Evolutionary conservation across 257 asterid genomes (phyloP).

Genomic region (Solanum okadae): DNA sequence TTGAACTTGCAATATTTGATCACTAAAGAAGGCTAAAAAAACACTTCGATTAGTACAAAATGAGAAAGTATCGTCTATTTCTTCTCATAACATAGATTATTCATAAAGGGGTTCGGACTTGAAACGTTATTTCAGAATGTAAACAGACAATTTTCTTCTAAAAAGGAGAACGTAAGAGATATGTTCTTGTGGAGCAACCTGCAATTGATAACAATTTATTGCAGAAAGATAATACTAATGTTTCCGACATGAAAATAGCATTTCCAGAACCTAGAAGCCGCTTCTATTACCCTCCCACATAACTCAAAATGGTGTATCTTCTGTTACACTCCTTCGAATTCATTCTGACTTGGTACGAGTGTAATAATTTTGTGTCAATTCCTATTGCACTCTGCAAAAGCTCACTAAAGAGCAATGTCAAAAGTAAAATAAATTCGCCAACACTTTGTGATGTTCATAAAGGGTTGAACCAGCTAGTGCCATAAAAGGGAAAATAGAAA

Average conservation of each 20-base stretch:
- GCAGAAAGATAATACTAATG: background rate
- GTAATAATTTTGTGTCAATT: background rate
- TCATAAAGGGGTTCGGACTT: background rate
- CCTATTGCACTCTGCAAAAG: background rate
- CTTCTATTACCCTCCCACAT: background rate
- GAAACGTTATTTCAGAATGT: background rate
- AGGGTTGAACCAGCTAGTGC: background rate
- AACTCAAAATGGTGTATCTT: background rate
- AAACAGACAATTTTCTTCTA: background rate
- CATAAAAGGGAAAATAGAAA: background rate
- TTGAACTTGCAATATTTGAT: background rate
- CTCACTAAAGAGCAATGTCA: background rate
- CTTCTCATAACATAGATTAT: background rate
- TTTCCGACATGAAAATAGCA: background rate
- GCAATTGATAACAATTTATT: background rate
- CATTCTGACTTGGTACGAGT: background rate
- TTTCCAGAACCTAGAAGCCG: background rate
- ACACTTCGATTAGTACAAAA: background rate
- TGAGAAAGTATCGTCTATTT: background rate
- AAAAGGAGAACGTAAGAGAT: background rate
- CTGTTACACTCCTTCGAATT: background rate
- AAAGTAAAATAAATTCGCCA: background rate
- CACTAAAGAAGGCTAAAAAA: background rate
- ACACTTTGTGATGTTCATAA: background rate
- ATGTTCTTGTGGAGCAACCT: background rate